phyloP scores from a whole-genome alignment of 305 asterid genomes.

The Solanum chacoense region DNA sequence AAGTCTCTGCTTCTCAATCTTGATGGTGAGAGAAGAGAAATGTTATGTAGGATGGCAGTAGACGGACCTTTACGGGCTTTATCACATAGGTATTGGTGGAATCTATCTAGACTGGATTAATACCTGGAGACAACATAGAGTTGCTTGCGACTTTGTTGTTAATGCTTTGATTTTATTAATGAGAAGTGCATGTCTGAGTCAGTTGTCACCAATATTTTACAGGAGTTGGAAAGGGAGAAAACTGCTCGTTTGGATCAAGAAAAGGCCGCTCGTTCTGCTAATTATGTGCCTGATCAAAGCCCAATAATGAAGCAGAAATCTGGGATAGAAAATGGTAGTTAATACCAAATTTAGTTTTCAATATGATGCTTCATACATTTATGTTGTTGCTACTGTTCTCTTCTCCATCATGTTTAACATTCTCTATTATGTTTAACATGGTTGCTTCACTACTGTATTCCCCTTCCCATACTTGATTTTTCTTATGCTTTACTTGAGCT shows the following conservation, averaged over 20 bases:
- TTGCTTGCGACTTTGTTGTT: neutral
- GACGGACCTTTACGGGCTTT: neutral
- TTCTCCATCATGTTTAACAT: neutral
- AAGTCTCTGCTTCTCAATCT: neutral
- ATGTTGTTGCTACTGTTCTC: neutral
- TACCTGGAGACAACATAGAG: neutral
- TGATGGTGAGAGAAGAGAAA: neutral
- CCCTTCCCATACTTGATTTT: neutral
- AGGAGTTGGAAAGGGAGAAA: slow-evolving; percentile 81
- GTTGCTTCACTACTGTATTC: neutral
- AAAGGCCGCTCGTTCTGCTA: slow-evolving; percentile 51
- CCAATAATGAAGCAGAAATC: slow-evolving; percentile 46
- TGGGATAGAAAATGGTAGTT: slow-evolving; percentile 55
- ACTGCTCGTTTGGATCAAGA: slow-evolving; percentile 79
- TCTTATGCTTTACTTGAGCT: neutral
- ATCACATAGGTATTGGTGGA: neutral
- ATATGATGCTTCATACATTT: neutral
- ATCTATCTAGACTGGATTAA: neutral
- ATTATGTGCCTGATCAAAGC: slow-evolving; percentile 43
- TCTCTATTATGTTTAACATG: neutral
- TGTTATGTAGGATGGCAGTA: neutral
- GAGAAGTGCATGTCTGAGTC: neutral
- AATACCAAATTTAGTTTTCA: neutral
- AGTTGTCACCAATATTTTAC: neutral
- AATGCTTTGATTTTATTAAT: neutral